Conservation (phyloP, 2,329 filamentous ascomycete genomes). For the Amesomyces nigricolor region DNA sequence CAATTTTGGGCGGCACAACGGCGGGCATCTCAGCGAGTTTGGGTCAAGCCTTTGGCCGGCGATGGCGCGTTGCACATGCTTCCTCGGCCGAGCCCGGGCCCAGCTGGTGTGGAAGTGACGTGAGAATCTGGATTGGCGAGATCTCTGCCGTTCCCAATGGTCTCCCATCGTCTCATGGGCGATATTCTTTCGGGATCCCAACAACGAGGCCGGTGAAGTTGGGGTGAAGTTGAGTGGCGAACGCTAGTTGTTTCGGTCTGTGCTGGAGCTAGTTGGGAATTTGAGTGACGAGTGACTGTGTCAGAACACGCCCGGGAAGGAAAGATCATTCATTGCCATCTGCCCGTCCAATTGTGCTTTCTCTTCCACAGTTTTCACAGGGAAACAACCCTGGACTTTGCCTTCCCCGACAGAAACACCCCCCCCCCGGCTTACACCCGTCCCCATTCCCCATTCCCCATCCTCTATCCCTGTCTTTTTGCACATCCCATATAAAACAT, state of each 20-base stretch:
- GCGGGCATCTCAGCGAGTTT: slow-evolving; percentile 10
- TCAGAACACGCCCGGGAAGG: neutral
- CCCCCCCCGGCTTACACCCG: neutral
- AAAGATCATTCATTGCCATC: neutral
- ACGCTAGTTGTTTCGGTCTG: too few species aligned
- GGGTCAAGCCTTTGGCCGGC: slow-evolving; percentile 9
- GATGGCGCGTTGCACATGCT: slow-evolving; percentile 23
- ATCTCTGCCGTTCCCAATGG: neutral
- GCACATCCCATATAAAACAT: slow-evolving; percentile 23
- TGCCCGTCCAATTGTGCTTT: neutral
- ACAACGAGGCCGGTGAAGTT: slow-evolving; percentile 8
- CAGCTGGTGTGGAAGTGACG: slow-evolving; percentile 9
- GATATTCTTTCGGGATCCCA: slow-evolving; percentile 5
- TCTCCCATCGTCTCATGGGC: slow-evolving; percentile 14
- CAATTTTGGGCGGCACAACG: slow-evolving; percentile 21
- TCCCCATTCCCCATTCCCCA: slow-evolving; percentile 12
- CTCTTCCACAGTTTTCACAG: neutral
- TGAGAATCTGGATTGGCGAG: slow-evolving; percentile 1
- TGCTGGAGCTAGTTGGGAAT: neutral
- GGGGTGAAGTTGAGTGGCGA: neutral
- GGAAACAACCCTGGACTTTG: neutral
- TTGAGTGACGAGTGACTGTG: neutral
- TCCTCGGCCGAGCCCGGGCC: slow-evolving; percentile 19
- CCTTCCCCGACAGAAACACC: neutral
- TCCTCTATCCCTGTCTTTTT: slow-evolving; percentile 16